Evolutionary conservation across 371 early-diverging fungal genomes (phyloP).

Genomic region (Mortierella sp.): DNA sequence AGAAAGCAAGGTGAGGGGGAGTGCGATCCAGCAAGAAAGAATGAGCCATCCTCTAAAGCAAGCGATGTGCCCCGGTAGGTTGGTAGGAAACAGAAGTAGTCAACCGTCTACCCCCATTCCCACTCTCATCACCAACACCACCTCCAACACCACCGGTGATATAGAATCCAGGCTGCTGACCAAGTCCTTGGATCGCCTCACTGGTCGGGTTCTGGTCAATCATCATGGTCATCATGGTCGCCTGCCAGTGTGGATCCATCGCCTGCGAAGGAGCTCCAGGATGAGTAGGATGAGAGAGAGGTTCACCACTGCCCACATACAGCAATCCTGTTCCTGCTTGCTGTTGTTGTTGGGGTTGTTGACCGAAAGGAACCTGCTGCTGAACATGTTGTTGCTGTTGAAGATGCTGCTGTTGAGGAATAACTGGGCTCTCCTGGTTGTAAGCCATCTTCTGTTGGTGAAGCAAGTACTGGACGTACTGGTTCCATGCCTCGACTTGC

Average conservation of each 20-base stretch:
- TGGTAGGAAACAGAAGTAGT: neutral
- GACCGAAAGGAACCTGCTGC: neutral
- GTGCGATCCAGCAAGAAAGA: neutral
- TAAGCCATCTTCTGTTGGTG: conserved; percentile 11
- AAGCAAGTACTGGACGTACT: conserved; percentile 38
- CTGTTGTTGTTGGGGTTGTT: neutral
- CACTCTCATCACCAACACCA: neutral
- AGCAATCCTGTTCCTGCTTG: neutral
- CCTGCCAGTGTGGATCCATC: conserved; percentile 50
- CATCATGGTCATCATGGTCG: conserved; percentile 55
- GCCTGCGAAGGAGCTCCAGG: neutral
- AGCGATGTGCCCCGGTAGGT: neutral
- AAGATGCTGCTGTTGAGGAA: neutral
- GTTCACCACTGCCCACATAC: too few species aligned
- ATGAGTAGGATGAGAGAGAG: neutral
- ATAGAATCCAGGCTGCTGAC: neutral
- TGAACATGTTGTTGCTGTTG: conserved; percentile 9
- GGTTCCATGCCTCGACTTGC: conserved; percentile 29
- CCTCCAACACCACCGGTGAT: neutral
- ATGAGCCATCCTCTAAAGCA: neutral
- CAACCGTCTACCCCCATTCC: neutral
- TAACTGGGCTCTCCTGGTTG: neutral
- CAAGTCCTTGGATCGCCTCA: neutral
- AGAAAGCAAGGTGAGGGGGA: too few species aligned
- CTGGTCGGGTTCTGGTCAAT: conserved; percentile 25